Percentiles rank a stretch among this genome's conserved stretches.
Evolutionary conservation across 2,329 filamentous ascomycete species (phyloP).

Genomic region (Canariomyces notabilis): DNA sequence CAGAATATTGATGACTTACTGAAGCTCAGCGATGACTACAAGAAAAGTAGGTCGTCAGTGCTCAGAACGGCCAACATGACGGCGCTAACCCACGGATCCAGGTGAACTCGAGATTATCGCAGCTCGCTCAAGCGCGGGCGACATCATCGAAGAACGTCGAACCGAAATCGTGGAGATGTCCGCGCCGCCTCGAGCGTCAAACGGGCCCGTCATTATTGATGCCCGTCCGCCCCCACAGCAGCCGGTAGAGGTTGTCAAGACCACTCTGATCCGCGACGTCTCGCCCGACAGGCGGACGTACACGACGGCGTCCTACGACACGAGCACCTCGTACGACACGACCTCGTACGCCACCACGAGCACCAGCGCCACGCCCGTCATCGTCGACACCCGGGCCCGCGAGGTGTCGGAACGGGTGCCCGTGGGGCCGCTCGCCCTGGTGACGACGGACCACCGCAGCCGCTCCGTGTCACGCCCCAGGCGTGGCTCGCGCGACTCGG

Average conservation of each 20-base stretch:
- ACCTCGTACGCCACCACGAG: conserved; percentile 28
- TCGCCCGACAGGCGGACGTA: conserved; percentile 41
- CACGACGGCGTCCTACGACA: conserved; percentile 32
- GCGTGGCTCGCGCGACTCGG: conserved; percentile 35
- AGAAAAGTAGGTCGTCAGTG: conserved; percentile 43
- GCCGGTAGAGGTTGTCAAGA: conserved; percentile 40
- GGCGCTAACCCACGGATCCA: conserved; percentile 22
- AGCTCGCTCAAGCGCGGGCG: conserved; percentile 43
- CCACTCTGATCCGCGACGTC: conserved; percentile 43
- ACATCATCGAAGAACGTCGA: conserved; percentile 42
- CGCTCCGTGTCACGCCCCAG: conserved; percentile 33
- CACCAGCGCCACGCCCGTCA: conserved; percentile 32
- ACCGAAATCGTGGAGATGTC: conserved; percentile 27
- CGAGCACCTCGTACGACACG: conserved; percentile 25
- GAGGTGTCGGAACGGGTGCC: conserved; percentile 35
- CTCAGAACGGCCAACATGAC: background rate
- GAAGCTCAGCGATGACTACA: conserved; percentile 73
- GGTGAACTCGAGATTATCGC: conserved; percentile 42
- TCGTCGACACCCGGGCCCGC: conserved; percentile 36
- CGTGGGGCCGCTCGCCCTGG: conserved; percentile 34
- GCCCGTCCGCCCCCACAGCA: conserved; percentile 30
- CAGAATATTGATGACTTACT: conserved; percentile 90
- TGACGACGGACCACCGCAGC: conserved; percentile 12
- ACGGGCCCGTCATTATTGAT: conserved; percentile 30
- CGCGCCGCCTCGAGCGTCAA: conserved; percentile 19